These are phyloP conservation scores for Ophiorrhiza pumila DNA, from an alignment of 257 asterid genomes.

Conservation along the genomic window DNA sequence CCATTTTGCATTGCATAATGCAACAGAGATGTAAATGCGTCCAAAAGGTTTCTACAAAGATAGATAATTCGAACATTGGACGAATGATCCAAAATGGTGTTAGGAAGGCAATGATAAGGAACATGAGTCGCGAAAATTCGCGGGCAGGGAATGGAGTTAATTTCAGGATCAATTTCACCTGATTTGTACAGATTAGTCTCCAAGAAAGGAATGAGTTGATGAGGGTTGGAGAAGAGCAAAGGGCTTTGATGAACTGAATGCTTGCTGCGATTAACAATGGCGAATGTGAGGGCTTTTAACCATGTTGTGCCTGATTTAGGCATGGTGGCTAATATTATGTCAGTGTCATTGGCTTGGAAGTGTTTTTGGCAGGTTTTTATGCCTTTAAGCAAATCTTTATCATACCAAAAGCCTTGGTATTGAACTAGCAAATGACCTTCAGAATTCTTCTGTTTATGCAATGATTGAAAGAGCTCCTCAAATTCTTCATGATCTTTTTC, in stretches of 20 bases:
- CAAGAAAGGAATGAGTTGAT: conserved; percentile 46
- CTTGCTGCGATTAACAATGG: conserved; percentile 25
- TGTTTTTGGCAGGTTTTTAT: conserved; percentile 21
- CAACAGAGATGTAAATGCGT: conserved; percentile 39
- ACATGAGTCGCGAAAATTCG: conserved; percentile 41
- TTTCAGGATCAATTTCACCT: conserved; percentile 21
- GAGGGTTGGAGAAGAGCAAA: conserved; percentile 46
- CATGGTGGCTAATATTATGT: conserved; percentile 37
- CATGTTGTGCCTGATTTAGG: conserved; percentile 67
- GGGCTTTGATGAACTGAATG: conserved; percentile 23
- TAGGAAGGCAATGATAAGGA: conserved; percentile 34
- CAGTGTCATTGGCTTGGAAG: conserved; percentile 29
- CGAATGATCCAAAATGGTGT: conserved; percentile 18
- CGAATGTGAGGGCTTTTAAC: conserved; percentile 46
- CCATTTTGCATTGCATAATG: conserved; percentile 24
- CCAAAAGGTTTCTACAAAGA: conserved; percentile 48
- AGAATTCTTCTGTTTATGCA: background rate
- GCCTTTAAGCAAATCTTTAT: conserved; percentile 30
- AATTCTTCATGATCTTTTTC: background rate
- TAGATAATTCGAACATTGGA: conserved; percentile 37
- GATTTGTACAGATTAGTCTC: conserved; percentile 37
- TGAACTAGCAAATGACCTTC: background rate
- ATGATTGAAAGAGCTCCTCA: background rate
- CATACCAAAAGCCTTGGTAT: conserved; percentile 51
- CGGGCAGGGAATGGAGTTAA: conserved; percentile 29